Evolutionary conservation across 768 basidiomycete species (phyloP).

Genomic region (Lentinus brumalis): DNA sequence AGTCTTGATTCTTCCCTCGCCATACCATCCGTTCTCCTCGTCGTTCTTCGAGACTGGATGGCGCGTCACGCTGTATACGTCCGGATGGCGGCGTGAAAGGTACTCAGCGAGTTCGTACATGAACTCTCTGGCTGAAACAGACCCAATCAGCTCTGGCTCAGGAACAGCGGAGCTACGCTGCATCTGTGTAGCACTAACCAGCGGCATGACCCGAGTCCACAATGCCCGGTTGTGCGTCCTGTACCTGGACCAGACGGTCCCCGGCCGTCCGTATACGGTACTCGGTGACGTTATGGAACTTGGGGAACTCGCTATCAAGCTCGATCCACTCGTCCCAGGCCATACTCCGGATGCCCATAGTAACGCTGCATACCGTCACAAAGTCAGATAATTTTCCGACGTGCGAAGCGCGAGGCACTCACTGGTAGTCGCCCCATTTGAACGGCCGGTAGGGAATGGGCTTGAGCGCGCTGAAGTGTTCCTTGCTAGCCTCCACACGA

Average conservation of each 20-base stretch:
- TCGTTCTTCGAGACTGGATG: constrained; percentile 21
- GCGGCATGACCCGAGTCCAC: constrained; percentile 19
- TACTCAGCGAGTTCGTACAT: constrained; percentile 72
- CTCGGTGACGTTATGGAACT: constrained; percentile 59
- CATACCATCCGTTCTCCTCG: constrained; percentile 37
- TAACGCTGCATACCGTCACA: constrained; percentile 44
- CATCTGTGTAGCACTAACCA: constrained; percentile 7
- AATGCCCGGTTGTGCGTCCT: constrained; percentile 47
- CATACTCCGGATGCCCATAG: constrained; percentile 71
- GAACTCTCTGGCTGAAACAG: constrained; percentile 59
- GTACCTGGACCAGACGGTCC: constrained; percentile 47
- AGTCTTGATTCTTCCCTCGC: constrained; percentile 49
- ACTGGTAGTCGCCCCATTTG: constrained; percentile 65
- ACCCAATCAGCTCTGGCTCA: neutral
- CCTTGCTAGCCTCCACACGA: constrained; percentile 41
- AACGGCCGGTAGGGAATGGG: constrained; percentile 70
- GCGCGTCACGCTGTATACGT: constrained; percentile 53
- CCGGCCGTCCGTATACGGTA: constrained; percentile 56
- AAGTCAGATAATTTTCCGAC: neutral
- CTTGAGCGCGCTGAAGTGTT: constrained; percentile 45
- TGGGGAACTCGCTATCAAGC: constrained; percentile 60
- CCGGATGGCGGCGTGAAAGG: constrained; percentile 62
- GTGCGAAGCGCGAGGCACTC: constrained; percentile 21
- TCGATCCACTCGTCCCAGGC: constrained; percentile 75
- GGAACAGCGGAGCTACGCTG: neutral